Evolutionary conservation across 1,284 basidiomycete genomes (phyloP), one percentile per base, ranked within the genome.

Genomic region (Fomitopsis palustris): DNA sequence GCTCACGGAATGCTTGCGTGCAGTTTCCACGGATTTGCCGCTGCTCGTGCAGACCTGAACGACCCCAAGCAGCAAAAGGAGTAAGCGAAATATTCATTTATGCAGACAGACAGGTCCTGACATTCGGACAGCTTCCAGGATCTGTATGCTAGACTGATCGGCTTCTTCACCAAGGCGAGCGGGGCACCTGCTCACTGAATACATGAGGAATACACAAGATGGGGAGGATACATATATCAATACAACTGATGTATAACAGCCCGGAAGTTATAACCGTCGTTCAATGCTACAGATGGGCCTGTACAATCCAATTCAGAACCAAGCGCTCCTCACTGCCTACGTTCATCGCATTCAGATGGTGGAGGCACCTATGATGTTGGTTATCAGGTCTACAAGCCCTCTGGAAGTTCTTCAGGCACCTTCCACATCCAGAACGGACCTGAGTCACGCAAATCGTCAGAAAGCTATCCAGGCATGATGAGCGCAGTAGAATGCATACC

Each of bases 11-110:
- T 5, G 57, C 17, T 3, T 29, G 37, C 29, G n/a, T 9, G 1
- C 59, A 86, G 84, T 71, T 83, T 84, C 73, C 88, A 90, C 68
- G 88, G 87, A 41, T 90, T 86, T 80, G 88, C 87, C 4, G 87
- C 86, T 8, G 88, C 88, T 3, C 80, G 88, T 53, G 88, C 82
- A 1, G 75, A 90, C 68, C 75, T 90, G 53, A 78, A 81, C 47
- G 78, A 90, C 59, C 69, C 78, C 35, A 83, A 86, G 62, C 89
- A 88, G 74, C 79, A 80, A 66, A 83, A 83, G 71, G 82, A 85
- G 78, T 89, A 74, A 55, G 78, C 69, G n/a, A n/a, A n/a, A 47
- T 33, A 10, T 55, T 33, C 6, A 37, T 37, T 37, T 14, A 9
- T 3, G 0, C 2, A 14, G 4, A 2, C 8, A 37, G 12, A 10